Conservation (phyloP, 2,329 filamentous ascomycete genomes). For the Arachnopeziza araneosa region DNA sequence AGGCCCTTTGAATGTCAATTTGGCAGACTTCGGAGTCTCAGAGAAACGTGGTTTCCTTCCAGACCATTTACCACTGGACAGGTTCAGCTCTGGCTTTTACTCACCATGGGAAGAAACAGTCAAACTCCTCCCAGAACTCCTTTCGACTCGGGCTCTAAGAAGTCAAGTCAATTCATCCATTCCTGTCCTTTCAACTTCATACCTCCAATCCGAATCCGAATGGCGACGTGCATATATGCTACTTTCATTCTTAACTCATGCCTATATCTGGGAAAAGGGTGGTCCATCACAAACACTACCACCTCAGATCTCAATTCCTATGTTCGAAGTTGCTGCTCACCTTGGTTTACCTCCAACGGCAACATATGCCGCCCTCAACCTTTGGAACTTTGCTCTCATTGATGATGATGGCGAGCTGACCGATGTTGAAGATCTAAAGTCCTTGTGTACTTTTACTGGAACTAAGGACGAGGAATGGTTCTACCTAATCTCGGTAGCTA, state of each 20-base stretch:
- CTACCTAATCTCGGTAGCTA: slow-evolving; percentile 81
- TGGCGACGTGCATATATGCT: slow-evolving; percentile 79
- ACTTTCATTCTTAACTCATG: slow-evolving; percentile 74
- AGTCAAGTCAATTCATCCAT: slow-evolving; percentile 53
- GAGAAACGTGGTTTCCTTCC: slow-evolving; percentile 67
- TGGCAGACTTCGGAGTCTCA: slow-evolving; percentile 24
- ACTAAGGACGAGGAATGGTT: slow-evolving; percentile 94
- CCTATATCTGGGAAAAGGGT: slow-evolving; percentile 84
- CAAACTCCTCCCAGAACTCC: slow-evolving; percentile 59
- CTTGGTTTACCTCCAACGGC: slow-evolving; percentile 81
- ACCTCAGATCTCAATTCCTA: slow-evolving; percentile 69
- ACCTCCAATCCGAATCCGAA: slow-evolving; percentile 59
- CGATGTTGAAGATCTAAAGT: slow-evolving; percentile 58
- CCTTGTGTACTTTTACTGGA: slow-evolving; percentile 79
- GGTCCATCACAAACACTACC: slow-evolving; percentile 64
- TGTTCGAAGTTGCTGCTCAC: slow-evolving; percentile 63
- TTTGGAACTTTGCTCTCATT: slow-evolving; percentile 83
- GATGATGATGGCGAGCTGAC: slow-evolving; percentile 38
- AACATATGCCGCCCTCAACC: slow-evolving; percentile 79
- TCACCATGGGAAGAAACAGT: slow-evolving; percentile 71
- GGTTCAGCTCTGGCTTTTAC: slow-evolving; percentile 68
- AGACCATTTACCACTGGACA: slow-evolving; percentile 57
- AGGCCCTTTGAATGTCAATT: slow-evolving; percentile 21
- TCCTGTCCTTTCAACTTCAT: slow-evolving; percentile 63
- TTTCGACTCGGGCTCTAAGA: slow-evolving; percentile 60